A percentile compares a stretch with the other conserved stretches of the same genome.
Evolutionary conservation across 202 grass and related monocot genomes (phyloP).

Genomic region (Zoysia matrella): DNA sequence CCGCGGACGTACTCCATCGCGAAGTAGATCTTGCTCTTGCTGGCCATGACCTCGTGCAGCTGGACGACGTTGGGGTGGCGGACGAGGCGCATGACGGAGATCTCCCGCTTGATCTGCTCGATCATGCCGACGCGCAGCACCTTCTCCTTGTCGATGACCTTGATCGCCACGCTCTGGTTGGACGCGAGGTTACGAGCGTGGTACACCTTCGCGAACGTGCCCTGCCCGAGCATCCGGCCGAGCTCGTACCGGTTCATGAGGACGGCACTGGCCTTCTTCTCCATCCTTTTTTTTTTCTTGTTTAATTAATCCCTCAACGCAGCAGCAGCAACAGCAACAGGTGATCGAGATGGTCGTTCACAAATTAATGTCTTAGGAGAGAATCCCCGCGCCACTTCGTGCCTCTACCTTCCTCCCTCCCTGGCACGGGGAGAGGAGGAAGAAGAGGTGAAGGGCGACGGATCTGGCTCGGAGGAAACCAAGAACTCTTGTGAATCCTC

Average conservation of each 20-base stretch:
- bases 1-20: conserved; percentile 73
- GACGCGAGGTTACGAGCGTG: conserved; percentile 65
- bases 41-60: conserved; percentile 87
- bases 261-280: conserved; percentile 57
- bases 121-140: conserved; percentile 77
- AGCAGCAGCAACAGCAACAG: conserved; percentile 18
- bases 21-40: conserved; percentile 91
- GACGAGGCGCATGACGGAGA: conserved; percentile 73
- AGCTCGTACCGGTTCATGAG: conserved; percentile 88
- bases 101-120: conserved; percentile 86
- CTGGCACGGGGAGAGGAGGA: conserved; percentile 42
- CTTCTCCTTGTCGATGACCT: conserved; percentile 90
- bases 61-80: conserved; percentile 85
- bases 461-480: conserved; percentile 31
- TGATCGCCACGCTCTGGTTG: conserved; percentile 73
- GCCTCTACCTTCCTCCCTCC: conserved; percentile 61
- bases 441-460: conserved; percentile 66
- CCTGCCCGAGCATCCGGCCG: conserved; percentile 73
- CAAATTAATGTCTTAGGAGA: neutral
- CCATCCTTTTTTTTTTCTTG: conserved; percentile 39
- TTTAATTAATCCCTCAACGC: neutral
- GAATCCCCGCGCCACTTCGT: conserved; percentile 38
- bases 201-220: conserved; percentile 94
- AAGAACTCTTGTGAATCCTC: conserved; percentile 38
- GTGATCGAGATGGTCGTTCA: conserved; percentile 14